Conservation (phyloP, 2,329 filamentous ascomycete genomes). For the Aspergillus ustus region DNA sequence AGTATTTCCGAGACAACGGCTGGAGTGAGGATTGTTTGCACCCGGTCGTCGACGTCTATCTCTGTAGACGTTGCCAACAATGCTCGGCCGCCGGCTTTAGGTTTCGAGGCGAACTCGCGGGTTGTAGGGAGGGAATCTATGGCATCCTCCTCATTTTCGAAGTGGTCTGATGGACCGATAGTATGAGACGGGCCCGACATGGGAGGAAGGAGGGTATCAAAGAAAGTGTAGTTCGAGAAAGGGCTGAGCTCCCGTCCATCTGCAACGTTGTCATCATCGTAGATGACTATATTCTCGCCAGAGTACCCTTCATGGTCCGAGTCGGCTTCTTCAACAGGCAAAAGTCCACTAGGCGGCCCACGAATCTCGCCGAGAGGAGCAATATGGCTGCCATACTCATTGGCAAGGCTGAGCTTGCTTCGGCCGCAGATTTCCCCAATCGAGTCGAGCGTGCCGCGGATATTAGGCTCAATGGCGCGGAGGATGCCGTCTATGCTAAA, state of each 20-base stretch:
- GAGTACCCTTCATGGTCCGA: conserved; percentile 42
- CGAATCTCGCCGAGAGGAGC: conserved; percentile 64
- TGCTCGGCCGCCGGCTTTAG: conserved; percentile 33
- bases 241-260: conserved; percentile 42
- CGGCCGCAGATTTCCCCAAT: conserved; percentile 68
- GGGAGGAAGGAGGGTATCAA: conserved; percentile 39
- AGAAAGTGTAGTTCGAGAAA: conserved; percentile 43
- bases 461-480: conserved; percentile 62
- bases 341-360: conserved; percentile 39
- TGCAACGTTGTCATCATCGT: conserved; percentile 44
- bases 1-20: conserved; percentile 46
- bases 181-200: conserved; percentile 18
- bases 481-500: conserved; percentile 63
- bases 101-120: conserved; percentile 35
- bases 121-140: conserved; percentile 21
- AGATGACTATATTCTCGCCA: conserved; percentile 42
- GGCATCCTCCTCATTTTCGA: conserved; percentile 17
- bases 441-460: conserved; percentile 61
- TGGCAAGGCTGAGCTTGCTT: conserved; percentile 64
- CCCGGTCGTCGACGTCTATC: conserved; percentile 15
- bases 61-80: conserved; percentile 33
- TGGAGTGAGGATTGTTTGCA: conserved; percentile 37
- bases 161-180: conserved; percentile 16
- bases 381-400: conserved; percentile 66
- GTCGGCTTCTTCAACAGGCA: conserved; percentile 50